Percentiles rank a stretch among this genome's conserved stretches.
phyloP scores from a whole-genome alignment of 1,139 yeast genomes.

The Suhomyces anneliseae region DNA sequence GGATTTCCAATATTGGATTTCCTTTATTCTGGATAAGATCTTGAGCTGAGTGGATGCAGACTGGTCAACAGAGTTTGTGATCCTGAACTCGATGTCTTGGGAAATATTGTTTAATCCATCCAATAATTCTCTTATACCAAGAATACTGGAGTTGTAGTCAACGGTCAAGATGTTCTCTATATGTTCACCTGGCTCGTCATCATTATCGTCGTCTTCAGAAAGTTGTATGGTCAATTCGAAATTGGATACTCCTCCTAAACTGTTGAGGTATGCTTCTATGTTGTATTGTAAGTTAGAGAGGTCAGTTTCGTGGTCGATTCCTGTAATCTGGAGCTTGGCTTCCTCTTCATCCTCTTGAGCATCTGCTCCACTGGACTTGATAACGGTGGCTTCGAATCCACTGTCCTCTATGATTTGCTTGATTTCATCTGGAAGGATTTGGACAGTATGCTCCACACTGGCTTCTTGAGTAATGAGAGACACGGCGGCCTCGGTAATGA shows the following conservation, averaged over 20 bases:
- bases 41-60: constrained; percentile 63
- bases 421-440: constrained; percentile 16
- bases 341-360: constrained; percentile 26
- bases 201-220: constrained; percentile 7
- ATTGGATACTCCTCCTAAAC: constrained; percentile 30
- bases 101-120: constrained; percentile 34
- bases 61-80: constrained; percentile 44
- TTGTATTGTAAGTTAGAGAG: constrained; percentile 35
- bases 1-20: constrained; percentile 66
- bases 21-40: constrained; percentile 66
- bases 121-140: constrained; percentile 62
- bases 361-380: constrained; percentile 18
- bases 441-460: constrained; percentile 21
- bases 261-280: constrained; percentile 38
- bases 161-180: constrained; percentile 38
- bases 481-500: constrained; percentile 34
- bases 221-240: constrained; percentile 21
- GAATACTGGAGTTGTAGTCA: constrained; percentile 39
- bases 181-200: constrained; percentile 10
- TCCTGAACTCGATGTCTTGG: constrained; percentile 36
- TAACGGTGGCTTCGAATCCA: constrained; percentile 38
- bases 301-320: constrained; percentile 31
- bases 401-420: constrained; percentile 33
- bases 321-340: constrained; percentile 34
- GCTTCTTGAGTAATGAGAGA: constrained; percentile 41